Conservation (phyloP, 108 stramenopile species). For the Poteriospumella lacustris region DNA sequence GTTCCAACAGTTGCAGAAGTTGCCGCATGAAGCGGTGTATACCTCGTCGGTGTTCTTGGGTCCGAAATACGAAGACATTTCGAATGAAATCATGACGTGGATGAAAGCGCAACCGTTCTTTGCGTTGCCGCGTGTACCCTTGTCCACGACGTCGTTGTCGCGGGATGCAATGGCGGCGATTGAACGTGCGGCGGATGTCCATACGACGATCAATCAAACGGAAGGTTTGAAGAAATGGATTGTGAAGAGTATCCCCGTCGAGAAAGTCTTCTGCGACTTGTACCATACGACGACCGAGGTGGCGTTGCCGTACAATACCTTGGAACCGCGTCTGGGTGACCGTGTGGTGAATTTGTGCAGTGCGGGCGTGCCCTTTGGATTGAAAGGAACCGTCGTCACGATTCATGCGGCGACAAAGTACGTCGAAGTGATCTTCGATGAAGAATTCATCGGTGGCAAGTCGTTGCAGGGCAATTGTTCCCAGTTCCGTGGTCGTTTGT, state of each 20-base stretch:
- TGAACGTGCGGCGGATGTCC: slow-evolving; percentile 80
- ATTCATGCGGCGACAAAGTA: slow-evolving; percentile 79
- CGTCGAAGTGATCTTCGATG: slow-evolving; percentile 97
- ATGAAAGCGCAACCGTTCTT: slow-evolving; percentile 66
- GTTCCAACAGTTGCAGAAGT: slow-evolving; percentile 64
- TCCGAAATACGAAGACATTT: background rate
- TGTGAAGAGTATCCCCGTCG: background rate
- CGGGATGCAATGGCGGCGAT: slow-evolving; percentile 77
- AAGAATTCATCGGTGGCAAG: slow-evolving; percentile 91
- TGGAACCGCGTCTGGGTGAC: slow-evolving; percentile 75
- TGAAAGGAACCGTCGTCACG: slow-evolving; percentile 88
- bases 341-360: slow-evolving; percentile 83
- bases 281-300: background rate
- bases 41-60: background rate
- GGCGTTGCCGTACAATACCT: background rate
- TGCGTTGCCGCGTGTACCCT: slow-evolving; percentile 77
- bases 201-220: slow-evolving; percentile 40
- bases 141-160: slow-evolving; percentile 78
- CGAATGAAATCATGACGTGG: background rate
- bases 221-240: background rate
- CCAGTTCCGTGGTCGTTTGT: slow-evolving; percentile 86
- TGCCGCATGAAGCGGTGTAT: slow-evolving; percentile 75
- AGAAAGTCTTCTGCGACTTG: slow-evolving; percentile 1
- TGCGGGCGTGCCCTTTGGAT: slow-evolving; percentile 87
- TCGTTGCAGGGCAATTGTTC: slow-evolving; percentile 84